Evolutionary conservation across 83 land plant genomes (phyloP).

Genomic region (Picea abies): DNA sequence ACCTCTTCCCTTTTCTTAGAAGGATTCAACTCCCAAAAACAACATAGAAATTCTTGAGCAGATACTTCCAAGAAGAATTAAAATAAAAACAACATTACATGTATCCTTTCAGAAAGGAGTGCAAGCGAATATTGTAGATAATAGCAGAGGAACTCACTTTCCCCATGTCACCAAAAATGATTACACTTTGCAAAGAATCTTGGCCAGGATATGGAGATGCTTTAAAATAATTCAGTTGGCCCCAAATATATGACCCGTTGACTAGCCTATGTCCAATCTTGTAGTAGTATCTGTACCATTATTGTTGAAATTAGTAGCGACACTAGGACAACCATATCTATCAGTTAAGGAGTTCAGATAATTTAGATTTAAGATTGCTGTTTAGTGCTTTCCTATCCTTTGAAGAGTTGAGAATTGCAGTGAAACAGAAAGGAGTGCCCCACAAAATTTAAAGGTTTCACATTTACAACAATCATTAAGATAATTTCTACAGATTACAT

Average conservation of each 20-base stretch:
- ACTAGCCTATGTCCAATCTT: conserved; percentile 69
- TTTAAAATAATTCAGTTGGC: conserved; percentile 52
- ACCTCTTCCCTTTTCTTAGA: too few species aligned
- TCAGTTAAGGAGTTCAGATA: too few species aligned
- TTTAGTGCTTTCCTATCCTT: conserved; percentile 80
- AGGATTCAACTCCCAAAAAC: too few species aligned
- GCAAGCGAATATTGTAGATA: neutral
- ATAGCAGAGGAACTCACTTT: conserved; percentile 45
- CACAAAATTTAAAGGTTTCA: too few species aligned
- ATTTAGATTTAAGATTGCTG: too few species aligned
- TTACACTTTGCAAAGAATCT: conserved; percentile 70
- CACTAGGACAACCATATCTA: neutral
- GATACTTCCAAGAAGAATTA: too few species aligned
- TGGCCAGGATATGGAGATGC: conserved; percentile 95
- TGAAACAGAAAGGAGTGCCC: conserved; percentile 35
- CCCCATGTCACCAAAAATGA: conserved; percentile 94
- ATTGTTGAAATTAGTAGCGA: neutral
- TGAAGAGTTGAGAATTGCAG: conserved; percentile 87
- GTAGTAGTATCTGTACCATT: conserved; percentile 67
- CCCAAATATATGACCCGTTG: conserved; percentile 73
- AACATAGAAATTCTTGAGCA: too few species aligned
- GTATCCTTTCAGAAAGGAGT: neutral
- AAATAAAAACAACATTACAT: too few species aligned
- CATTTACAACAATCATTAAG: too few species aligned
- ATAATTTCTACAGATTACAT: too few species aligned